Conservation (phyloP, 202 grass and related monocot species). For the Dendrocalamus latiflorus region DNA sequence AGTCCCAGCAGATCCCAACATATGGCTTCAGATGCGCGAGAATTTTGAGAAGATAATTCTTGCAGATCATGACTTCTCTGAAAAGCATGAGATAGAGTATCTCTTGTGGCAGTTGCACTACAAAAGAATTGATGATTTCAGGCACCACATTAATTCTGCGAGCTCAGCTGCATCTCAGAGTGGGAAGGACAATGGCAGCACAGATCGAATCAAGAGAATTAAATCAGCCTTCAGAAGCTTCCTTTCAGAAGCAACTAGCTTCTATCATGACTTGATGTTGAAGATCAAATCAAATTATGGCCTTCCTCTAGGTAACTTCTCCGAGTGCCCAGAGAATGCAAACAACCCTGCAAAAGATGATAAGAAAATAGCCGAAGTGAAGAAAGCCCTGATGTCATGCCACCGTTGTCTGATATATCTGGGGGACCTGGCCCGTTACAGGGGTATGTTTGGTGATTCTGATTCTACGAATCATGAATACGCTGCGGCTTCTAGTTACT, state of each 20-base stretch:
- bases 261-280: constrained; percentile 70
- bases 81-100: constrained; percentile 59
- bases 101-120: constrained; percentile 75
- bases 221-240: constrained; percentile 56
- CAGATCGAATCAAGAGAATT: constrained; percentile 59
- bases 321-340: constrained; percentile 31
- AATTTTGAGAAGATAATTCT: constrained; percentile 76
- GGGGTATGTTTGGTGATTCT: constrained; percentile 60
- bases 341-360: constrained; percentile 38
- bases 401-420: constrained; percentile 70
- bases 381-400: constrained; percentile 64
- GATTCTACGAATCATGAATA: constrained; percentile 57
- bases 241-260: constrained; percentile 70
- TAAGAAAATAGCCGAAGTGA: constrained; percentile 43
- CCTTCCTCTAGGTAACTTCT: constrained; percentile 54
- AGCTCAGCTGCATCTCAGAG: constrained; percentile 33
- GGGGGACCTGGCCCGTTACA: constrained; percentile 77
- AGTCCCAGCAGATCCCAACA: constrained; percentile 62
- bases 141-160: constrained; percentile 50
- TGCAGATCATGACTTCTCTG: constrained; percentile 61
- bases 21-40: constrained; percentile 80
- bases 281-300: constrained; percentile 70
- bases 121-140: constrained; percentile 73
- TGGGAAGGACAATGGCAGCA: constrained; percentile 37
- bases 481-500: constrained; percentile 61